Base-by-base conservation (phyloP, 768 basidiomycete genomes). In the Pholiota molesta region DNA sequence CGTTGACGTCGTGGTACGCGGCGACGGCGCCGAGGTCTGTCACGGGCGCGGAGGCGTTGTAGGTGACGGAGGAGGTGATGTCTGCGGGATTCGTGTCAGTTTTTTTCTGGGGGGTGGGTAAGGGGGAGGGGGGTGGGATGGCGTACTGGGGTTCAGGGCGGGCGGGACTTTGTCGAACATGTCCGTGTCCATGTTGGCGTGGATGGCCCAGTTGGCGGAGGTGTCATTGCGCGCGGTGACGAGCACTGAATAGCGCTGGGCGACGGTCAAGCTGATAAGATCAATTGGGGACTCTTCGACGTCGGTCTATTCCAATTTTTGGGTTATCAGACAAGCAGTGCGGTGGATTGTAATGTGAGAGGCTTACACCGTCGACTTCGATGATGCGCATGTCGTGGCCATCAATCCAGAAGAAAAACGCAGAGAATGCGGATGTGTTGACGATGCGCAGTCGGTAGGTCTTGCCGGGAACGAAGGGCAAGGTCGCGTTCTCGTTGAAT, bases 231-330 rank as follows among this genome's bases (percentile, higher is more conserved):
- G 86, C 10, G 97, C 96, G 11, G 89, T 90, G 56, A 99, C 93
- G 33, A 98, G 86, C 42, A 99, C 80, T 0, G 95, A 96, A 75
- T 97, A 97, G 19, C 97, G 87, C 74, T 99, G 97, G 0, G 95
- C 95, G 31, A 91, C 94, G 14, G 93, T 82, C 60, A 98, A 60
- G 45, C 86, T 82, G 54, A 98, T 68, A 39, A 90, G 73, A 71
- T 93, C 90, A 64, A 88, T 88, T 0, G 88, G 82, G 42, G 78
- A 90, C 63, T 89, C 87, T 70, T 91, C 82, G 2, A 88, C 81
- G 76, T 98, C 97, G 0, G 86, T 91, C 87, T 92, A 62, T 40
- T 26, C 16, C 40, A 51, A n/a, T n/a, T 33, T 26, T 64, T 28
- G 59, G 39, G 9, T 56, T 26, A 52, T 28, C 13, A 37, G 13